Evolutionary conservation across 1,139 yeast genomes (phyloP), one percentile per base, ranked within the genome.

Genomic region (Hemisphaericaspora xylofermentans): DNA sequence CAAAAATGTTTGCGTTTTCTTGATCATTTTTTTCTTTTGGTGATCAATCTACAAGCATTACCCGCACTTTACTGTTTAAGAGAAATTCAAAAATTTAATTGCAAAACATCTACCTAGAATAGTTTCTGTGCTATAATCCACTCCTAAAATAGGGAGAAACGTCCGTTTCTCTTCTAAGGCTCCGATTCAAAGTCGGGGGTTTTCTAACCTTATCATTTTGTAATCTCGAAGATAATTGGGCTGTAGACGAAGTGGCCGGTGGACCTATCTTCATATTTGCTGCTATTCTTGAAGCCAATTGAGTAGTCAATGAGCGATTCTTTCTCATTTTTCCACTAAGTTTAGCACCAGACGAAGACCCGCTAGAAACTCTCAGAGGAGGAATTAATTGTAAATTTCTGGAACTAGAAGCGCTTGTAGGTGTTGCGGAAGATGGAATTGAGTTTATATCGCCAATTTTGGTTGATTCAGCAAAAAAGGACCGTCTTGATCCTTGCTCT

Each of bases 401-500:
- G 7, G 46, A 43, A 32, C 39, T 39, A 3, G 39, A 14, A 16
- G 36, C 22, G 2, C 41, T 29, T 6, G 42, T 39, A 13, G 38
- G 28, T 6, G 36, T 40, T 21, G 40, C 38, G 8, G 34, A 8
- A 12, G 34, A 40, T 17, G 9, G 32, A 19, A 21, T 26, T 28
- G 22, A 31, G n/a, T 22, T 30, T 3, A 43, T 6, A 7, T 47
- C 46, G 8, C 44, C 43, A 7, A 50, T 43, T 14, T 47, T 48
- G 3, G 52, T 50, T 7, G 53, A 48, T 32, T 49, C 53, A 3
- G 51, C 52, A 41, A 46, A 46, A 30, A 49, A 49, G 4, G 47
- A 44, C n/a, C 36, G 38, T 24, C 33, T 38, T 15, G 25, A 28
- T 5, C 26, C 26, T n/a, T n/a, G 21, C 6, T 19, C 35, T 6